Evolutionary conservation across 2,329 filamentous ascomycete genomes (phyloP).

Genomic region (Cladobotryum protrusum): DNA sequence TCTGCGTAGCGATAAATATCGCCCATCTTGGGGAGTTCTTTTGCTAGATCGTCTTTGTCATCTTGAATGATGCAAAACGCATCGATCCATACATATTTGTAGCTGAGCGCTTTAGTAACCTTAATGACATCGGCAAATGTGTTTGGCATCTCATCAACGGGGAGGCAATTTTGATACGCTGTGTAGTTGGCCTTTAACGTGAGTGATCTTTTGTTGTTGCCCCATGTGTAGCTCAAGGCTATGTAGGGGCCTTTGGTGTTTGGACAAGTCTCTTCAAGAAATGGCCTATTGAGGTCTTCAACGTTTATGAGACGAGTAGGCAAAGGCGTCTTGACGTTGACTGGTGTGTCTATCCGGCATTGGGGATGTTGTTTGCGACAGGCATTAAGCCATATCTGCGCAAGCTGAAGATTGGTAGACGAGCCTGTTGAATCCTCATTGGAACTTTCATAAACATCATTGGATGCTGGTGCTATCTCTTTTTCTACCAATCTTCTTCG

Average conservation of each 20-base stretch:
- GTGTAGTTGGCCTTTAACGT: constrained; percentile 2
- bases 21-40: constrained; percentile 14
- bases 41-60: constrained; percentile 3
- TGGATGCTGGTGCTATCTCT: neutral
- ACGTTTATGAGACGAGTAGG: constrained; percentile 10
- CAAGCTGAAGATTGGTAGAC: neutral
- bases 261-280: constrained; percentile 2
- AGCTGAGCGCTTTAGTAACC: neutral
- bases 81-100: constrained; percentile 5
- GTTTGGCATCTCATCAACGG: neutral
- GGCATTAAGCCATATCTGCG: neutral
- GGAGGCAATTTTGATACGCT: neutral
- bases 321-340: neutral
- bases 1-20: constrained; percentile 14
- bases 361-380: neutral
- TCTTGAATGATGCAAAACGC: constrained; percentile 8
- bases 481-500: neutral
- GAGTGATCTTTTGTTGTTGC: neutral
- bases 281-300: neutral
- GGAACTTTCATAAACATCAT: too few species aligned
- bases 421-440: neutral
- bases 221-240: constrained; percentile 14
- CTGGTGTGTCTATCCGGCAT: neutral
- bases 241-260: constrained; percentile 4
- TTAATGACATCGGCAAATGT: neutral